Evolutionary conservation across 306 rosid species (phyloP), one percentile per base, ranked within the genome.

Genomic region (Cajanus cajan): DNA sequence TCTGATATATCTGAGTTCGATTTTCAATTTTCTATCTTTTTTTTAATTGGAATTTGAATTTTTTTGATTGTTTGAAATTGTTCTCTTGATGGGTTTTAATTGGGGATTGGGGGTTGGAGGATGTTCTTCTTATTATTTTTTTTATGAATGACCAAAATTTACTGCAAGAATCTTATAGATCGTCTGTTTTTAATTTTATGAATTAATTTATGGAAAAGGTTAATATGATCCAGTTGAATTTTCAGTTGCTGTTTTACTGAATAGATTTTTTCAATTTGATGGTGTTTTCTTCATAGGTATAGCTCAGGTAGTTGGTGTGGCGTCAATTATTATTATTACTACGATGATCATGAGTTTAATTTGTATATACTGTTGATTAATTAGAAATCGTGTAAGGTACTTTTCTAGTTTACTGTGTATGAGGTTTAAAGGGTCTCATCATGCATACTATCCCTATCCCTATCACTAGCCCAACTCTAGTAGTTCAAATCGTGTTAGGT

Each of bases 161-260:
- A 31, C 22, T 21, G 21, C 40, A 48, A 25, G 48, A 66, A 52
- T 25, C 45, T 63, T 39, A 22, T 68, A 59, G 48, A 68, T 82
- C 34, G 59, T 24, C 69, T 66, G 58, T 72, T 84, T 28, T 77
- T 50, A 18, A 61, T 68, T 43, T 71, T 77, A 39, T 71, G 33
- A 43, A 40, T 57, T 62, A 18, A 21, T 50, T 4, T 47, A 61
- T 15, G 31, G 55, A 15, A 16, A 39, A 61, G 25, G 10, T 80
- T 31, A 43, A 4, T 65, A 22, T 18, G 7, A 45, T 43, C 71
- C 18, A 16, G 16, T 70, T 82, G 37, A 69, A 50, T 18, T 28
- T 25, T 70, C 18, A n/a, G 34, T 2, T 39, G 2, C 16, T 62
- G 51, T 65, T 67, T 41, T 0, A 69, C 22, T 61, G 39, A 70